Conservation (phyloP, 2,329 filamentous ascomycete species). For the Sodiomyces alkalinus region DNA sequence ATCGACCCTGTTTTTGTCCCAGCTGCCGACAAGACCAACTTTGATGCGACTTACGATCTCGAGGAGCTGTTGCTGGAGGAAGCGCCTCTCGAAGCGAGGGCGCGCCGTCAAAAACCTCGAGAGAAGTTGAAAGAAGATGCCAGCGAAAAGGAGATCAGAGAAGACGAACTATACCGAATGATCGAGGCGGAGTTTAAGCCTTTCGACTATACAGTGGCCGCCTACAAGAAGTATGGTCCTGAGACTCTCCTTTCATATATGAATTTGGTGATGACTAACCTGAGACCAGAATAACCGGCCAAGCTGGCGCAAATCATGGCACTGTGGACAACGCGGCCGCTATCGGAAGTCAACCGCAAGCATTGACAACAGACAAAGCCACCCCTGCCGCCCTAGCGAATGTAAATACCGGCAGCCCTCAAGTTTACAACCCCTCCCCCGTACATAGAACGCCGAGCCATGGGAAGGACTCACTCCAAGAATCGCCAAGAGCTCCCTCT, state of each 20-base stretch:
- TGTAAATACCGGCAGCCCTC: constrained; percentile 8
- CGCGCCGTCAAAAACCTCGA: constrained; percentile 82
- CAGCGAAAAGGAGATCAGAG: constrained; percentile 83
- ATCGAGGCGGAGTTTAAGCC: constrained; percentile 89
- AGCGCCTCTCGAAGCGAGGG: constrained; percentile 82
- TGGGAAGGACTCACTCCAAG: constrained; percentile 1
- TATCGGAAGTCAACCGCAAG: too few relatives aligned
- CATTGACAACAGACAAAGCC: constrained; percentile 36
- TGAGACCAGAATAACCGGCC: constrained; percentile 8
- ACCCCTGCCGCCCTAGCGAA: constrained; percentile 20
- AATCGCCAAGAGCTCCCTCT: constrained; percentile 9
- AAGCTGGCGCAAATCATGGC: constrained; percentile 5
- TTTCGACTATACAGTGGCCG: constrained; percentile 83
- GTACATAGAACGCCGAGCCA: constrained; percentile 3
- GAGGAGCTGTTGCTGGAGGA: constrained; percentile 90
- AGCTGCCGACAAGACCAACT: constrained; percentile 96
- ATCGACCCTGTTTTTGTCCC: constrained; percentile 85
- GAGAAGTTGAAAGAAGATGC: constrained; percentile 88
- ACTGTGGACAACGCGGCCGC: constrained; percentile 2
- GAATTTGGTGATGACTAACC: constrained; percentile 3
- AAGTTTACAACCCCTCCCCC: constrained; percentile 1
- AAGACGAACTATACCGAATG: constrained; percentile 85
- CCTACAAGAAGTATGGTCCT: constrained; percentile 49
- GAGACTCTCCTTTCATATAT: constrained; percentile 1
- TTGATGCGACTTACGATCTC: constrained; percentile 94